phyloP scores from a whole-genome alignment of 1,284 basidiomycete species.

The Malassezia equina region DNA sequence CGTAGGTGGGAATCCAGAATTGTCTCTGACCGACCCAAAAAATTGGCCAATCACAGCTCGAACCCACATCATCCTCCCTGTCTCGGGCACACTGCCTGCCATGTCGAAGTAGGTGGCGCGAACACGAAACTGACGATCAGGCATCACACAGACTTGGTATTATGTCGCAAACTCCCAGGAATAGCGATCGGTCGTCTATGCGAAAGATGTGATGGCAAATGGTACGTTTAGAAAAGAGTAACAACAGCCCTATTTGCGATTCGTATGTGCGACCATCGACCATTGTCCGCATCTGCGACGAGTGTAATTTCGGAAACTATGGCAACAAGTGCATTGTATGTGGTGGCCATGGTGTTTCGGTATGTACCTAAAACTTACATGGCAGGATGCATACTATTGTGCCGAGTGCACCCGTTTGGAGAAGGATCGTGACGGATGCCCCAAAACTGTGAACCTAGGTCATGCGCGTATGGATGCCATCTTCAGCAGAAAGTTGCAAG shows the following conservation, averaged over 20 bases:
- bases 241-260: slow-evolving; percentile 83
- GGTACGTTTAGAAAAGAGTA: slow-evolving; percentile 55
- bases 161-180: slow-evolving; percentile 90
- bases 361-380: slow-evolving; percentile 18
- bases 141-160: slow-evolving; percentile 67
- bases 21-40: background rate
- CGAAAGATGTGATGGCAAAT: slow-evolving; percentile 99
- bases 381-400: slow-evolving; percentile 46
- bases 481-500: slow-evolving; percentile 10
- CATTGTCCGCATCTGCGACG: slow-evolving; percentile 92
- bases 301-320: slow-evolving; percentile 94
- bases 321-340: slow-evolving; percentile 96
- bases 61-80: background rate
- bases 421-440: slow-evolving; percentile 95
- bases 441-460: slow-evolving; percentile 93
- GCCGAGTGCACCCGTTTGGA: slow-evolving; percentile 74
- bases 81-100: background rate
- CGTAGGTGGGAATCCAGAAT: too few relatives aligned
- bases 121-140: slow-evolving; percentile 10
- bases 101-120: slow-evolving; percentile 29
- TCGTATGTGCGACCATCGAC: slow-evolving; percentile 98
- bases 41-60: background rate
- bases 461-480: slow-evolving; percentile 49
- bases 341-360: slow-evolving; percentile 39
- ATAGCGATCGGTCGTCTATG: slow-evolving; percentile 91